These are phyloP conservation scores for Hansenula sp. DNA, from an alignment of 1,139 yeast species.

Conservation along the genomic window DNA sequence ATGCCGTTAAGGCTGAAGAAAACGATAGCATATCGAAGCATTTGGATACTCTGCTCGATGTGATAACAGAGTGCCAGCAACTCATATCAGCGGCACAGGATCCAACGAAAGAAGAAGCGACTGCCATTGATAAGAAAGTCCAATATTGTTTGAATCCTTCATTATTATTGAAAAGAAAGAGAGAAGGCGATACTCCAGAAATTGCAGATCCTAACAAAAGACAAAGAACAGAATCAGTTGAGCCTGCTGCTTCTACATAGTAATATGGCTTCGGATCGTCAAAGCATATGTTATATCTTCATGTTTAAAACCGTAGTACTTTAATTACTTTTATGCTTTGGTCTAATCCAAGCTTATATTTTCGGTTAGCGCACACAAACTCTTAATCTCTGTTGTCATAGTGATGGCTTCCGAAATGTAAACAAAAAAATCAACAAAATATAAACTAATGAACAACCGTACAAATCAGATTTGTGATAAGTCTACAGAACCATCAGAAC, in stretches of 20 bases:
- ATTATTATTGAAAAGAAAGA: conserved; percentile 41
- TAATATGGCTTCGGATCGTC: too few species aligned
- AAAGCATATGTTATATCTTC: too few species aligned
- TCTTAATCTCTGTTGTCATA: conserved; percentile 1
- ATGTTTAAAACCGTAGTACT: too few species aligned
- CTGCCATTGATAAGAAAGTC: conserved; percentile 56
- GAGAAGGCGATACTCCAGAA: conserved; percentile 19
- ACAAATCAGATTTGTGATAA: not conserved
- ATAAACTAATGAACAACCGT: too few species aligned
- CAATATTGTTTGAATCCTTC: conserved; percentile 61
- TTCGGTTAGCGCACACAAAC: too few species aligned
- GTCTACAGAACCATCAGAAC: not conserved
- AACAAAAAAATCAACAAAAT: not conserved
- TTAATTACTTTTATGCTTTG: not conserved
- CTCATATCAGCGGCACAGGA: conserved; percentile 38
- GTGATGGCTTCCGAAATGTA: not conserved
- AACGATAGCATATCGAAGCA: conserved; percentile 18
- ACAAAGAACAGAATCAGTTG: conserved; percentile 3
- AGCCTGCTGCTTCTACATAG: not conserved
- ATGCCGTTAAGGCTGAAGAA: not conserved
- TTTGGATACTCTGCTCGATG: conserved; percentile 39
- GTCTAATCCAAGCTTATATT: not conserved
- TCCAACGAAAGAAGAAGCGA: conserved; percentile 59
- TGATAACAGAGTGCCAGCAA: conserved; percentile 48
- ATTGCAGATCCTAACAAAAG: conserved; percentile 9